These are phyloP conservation scores for Fusarium odoratissimum DNA, from an alignment of 2,329 filamentous ascomycete genomes.

Conservation along the genomic window DNA sequence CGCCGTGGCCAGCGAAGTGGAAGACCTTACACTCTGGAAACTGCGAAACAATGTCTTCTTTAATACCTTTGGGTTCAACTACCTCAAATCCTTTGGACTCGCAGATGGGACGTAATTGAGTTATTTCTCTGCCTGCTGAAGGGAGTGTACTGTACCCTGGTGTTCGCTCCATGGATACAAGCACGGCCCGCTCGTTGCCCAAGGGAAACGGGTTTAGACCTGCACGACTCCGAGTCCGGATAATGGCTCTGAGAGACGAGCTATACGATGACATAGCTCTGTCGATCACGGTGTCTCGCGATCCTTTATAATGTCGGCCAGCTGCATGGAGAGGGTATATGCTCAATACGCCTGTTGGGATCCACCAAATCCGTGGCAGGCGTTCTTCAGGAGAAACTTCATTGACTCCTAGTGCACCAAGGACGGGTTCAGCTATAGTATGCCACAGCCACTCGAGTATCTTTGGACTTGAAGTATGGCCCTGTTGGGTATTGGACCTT, in stretches of 20 bases:
- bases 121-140: not conserved
- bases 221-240: not conserved
- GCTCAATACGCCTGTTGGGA: not conserved
- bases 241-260: not conserved
- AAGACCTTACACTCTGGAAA: not conserved
- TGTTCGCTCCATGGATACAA: not conserved
- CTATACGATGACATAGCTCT: not conserved
- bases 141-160: not conserved
- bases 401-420: not conserved
- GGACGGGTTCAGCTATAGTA: not conserved
- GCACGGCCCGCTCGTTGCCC: not conserved
- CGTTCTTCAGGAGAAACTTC: not conserved
- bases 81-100: not conserved
- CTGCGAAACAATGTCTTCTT: not conserved
- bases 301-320: not conserved
- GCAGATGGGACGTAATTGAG: not conserved
- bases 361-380: not conserved
- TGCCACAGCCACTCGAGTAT: not conserved
- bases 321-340: not conserved
- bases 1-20: not conserved
- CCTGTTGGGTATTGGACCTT: not conserved
- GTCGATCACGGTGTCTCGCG: not conserved
- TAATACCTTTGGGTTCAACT: not conserved
- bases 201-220: not conserved
- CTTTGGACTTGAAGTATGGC: not conserved